Evolutionary conservation across 1,284 basidiomycete species (phyloP), one percentile per base, ranked within the genome.

Genomic region (Pyrrhoderma lamaoense): DNA sequence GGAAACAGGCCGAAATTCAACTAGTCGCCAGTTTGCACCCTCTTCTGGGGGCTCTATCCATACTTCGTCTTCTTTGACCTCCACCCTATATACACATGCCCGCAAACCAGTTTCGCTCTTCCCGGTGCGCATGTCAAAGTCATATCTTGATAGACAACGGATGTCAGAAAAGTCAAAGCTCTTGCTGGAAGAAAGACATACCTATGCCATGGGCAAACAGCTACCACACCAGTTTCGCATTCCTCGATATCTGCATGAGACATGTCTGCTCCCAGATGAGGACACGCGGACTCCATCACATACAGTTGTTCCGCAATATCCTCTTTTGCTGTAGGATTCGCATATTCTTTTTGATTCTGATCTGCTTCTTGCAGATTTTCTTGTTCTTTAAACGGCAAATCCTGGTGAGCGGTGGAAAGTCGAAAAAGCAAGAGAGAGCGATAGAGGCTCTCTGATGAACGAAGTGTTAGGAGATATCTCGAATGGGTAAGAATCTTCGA

Each of bases 131-230:
- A 89, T 67, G 60, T 81, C 77, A 62, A 85, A 86, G 61, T 88
- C 87, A 60, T 85, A 90, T 67, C 85, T 85, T 11, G 16, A 13
- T 14, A 27, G 19, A 44, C 8, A 40, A 22, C 14, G 5, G 5
- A 52, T 45, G 44, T 58, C 58, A 59, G 54, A 63, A 64, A 31
- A 31, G 27, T 5, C 27, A 31, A 31, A 35, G 11, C n/a, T n/a
- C n/a, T n/a, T n/a, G n/a, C n/a, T n/a, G n/a, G 16, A 35, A n/a
- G 44, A n/a, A 46, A 25, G 19, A 54, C 74, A 57, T 65, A 85
- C 75, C 86, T 77, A 67, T 93, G 89, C 85, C 86, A 91, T 3
- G 90, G 89, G 65, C 89, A 91, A 3, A 90, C 85, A 43, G 79
- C 79, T 11, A 81, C 77, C 16, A 74, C 61, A 43, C 69, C 77